Evolutionary conservation across 2,329 filamentous ascomycete genomes (phyloP).

Genomic region (Colletotrichum cordylinicola): DNA sequence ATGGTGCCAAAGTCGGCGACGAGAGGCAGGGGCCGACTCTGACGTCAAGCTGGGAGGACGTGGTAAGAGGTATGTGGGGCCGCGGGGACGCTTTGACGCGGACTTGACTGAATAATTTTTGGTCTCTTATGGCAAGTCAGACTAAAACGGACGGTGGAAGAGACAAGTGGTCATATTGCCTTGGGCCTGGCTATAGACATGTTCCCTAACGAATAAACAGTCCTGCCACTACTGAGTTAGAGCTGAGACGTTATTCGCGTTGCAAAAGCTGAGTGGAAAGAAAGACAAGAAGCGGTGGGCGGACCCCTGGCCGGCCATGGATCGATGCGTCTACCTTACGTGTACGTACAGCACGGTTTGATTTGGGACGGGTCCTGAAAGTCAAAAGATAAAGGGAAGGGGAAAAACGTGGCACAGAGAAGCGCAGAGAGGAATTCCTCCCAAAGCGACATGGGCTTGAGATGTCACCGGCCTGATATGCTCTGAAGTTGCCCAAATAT

Average conservation of each 20-base stretch:
- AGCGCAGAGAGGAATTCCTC: neutral
- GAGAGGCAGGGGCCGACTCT: neutral
- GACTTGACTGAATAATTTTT: neutral
- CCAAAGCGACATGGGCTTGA: neutral
- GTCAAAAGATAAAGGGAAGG: neutral
- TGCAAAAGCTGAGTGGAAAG: neutral
- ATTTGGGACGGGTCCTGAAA: neutral
- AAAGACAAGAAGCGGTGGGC: neutral
- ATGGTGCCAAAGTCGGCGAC: neutral
- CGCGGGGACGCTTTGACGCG: neutral
- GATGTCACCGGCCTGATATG: neutral
- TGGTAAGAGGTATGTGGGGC: neutral
- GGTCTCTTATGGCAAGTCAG: neutral
- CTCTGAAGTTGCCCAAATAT: neutral
- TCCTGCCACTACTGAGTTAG: neutral
- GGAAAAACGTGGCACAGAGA: neutral
- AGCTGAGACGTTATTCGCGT: neutral
- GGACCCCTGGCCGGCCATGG: neutral
- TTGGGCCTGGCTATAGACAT: neutral
- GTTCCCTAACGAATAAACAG: neutral
- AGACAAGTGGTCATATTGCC: neutral
- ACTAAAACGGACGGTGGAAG: neutral
- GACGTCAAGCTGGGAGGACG: neutral
- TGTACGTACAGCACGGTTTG: neutral
- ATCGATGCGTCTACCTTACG: neutral